phyloP scores from a whole-genome alignment of 2,329 filamentous ascomycete species.

The Ceratocystis colombiana region DNA sequence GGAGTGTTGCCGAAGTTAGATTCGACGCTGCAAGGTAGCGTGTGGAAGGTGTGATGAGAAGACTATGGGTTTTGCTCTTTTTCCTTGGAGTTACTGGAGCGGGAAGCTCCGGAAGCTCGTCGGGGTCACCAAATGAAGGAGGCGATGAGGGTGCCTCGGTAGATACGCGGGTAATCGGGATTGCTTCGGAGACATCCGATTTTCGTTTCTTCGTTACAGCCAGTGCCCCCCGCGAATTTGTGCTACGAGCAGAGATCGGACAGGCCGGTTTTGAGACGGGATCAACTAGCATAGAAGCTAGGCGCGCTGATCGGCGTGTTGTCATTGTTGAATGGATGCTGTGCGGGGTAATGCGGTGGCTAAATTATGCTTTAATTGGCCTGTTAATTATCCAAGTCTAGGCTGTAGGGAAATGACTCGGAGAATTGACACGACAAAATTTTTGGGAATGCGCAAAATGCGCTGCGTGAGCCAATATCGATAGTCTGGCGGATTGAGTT shows the following conservation, averaged over 20 bases:
- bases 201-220: slow-evolving; percentile 1
- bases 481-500: not conserved
- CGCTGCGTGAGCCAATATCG: not conserved
- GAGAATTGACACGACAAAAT: not conserved
- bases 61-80: slow-evolving; percentile 28
- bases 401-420: not conserved
- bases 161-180: not conserved
- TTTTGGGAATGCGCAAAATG: not conserved
- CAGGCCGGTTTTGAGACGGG: not conserved
- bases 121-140: not conserved
- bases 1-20: slow-evolving; percentile 56
- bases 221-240: not conserved
- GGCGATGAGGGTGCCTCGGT: not conserved
- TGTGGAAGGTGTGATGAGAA: slow-evolving; percentile 36
- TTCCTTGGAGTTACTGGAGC: slow-evolving; percentile 25
- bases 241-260: not conserved
- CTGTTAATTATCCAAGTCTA: not conserved
- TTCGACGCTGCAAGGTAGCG: slow-evolving; percentile 53
- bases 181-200: not conserved
- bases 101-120: slow-evolving; percentile 6
- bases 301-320: slow-evolving; percentile 17
- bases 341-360: not conserved
- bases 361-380: not conserved
- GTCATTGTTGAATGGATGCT: slow-evolving; percentile 1
- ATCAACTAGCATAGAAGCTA: slow-evolving; percentile 11